These are phyloP conservation scores for Aspergillus conjunctus DNA, from an alignment of 495 filamentous ascomycete genomes.

Conservation along the genomic window DNA sequence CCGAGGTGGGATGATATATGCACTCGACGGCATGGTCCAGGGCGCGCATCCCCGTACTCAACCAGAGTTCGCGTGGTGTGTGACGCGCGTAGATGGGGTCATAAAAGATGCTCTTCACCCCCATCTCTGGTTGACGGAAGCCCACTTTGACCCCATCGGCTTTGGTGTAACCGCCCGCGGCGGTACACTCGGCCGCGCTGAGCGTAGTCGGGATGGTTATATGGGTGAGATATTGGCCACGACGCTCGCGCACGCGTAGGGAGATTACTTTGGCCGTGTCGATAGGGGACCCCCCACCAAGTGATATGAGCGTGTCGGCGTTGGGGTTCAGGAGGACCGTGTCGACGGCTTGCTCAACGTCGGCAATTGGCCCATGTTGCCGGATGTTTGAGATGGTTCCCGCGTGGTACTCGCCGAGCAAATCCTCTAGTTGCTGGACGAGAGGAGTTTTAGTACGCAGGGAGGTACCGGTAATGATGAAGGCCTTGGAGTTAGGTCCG, in stretches of 20 bases:
- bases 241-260: not conserved
- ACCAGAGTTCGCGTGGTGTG: conserved; percentile 2
- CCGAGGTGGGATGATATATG: conserved; percentile 6
- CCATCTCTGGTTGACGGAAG: not conserved
- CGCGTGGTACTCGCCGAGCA: not conserved
- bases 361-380: conserved; percentile 4
- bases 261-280: conserved; percentile 11
- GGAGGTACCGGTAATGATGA: conserved; percentile 14
- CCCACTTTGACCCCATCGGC: conserved; percentile 2
- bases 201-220: conserved; percentile 13
- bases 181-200: conserved; percentile 12
- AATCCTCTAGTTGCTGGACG: conserved; percentile 1
- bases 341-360: conserved; percentile 1
- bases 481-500: not conserved
- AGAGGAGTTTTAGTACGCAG: conserved; percentile 12
- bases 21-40: conserved; percentile 10
- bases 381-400: conserved; percentile 7
- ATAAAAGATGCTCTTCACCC: not conserved
- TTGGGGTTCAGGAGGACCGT: not conserved
- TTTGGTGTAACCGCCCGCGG: conserved; percentile 4
- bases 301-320: not conserved
- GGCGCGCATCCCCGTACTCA: conserved; percentile 12
- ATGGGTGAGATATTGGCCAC: conserved; percentile 5
- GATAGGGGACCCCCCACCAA: conserved; percentile 10
- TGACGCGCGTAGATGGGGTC: conserved; percentile 8